A percentile compares a stretch with the other conserved stretches of the same genome.
Conservation (phyloP, 768 basidiomycete genomes). For the Podaxis carcinomalis region DNA sequence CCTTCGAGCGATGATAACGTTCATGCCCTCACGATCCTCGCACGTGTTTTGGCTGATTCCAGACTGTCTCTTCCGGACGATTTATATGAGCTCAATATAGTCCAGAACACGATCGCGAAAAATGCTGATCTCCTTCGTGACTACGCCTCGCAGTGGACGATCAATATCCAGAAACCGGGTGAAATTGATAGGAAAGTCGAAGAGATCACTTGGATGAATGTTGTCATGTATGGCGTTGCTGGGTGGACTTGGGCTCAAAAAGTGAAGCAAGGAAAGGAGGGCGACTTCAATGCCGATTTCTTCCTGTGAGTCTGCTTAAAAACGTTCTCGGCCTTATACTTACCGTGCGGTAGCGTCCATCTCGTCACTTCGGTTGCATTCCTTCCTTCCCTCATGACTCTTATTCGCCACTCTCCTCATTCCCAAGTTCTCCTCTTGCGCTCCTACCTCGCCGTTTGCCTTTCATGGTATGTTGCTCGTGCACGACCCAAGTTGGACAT, state of each 20-base stretch:
- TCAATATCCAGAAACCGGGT: slow-evolving; percentile 29
- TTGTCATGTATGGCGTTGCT: slow-evolving; percentile 51
- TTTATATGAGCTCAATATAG: slow-evolving; percentile 19
- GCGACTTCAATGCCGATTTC: slow-evolving; percentile 52
- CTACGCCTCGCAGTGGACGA: slow-evolving; percentile 41
- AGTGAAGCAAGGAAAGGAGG: slow-evolving; percentile 19
- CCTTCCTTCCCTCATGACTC: slow-evolving; percentile 43
- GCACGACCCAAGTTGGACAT: slow-evolving; percentile 51
- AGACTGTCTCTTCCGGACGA: slow-evolving; percentile 24
- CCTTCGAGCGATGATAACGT: slow-evolving; percentile 15
- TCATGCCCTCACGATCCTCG: slow-evolving; percentile 50
- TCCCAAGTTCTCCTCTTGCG: slow-evolving; percentile 54
- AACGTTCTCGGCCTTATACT: not conserved
- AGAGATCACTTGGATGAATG: slow-evolving; percentile 55
- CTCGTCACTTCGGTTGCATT: slow-evolving; percentile 64
- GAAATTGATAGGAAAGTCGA: slow-evolving; percentile 52
- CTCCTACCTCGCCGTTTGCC: slow-evolving; percentile 46
- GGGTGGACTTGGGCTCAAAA: slow-evolving; percentile 39
- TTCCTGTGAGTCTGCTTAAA: slow-evolving; percentile 40
- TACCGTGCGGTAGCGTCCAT: slow-evolving; percentile 45
- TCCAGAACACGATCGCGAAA: slow-evolving; percentile 27
- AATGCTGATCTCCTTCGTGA: slow-evolving; percentile 36
- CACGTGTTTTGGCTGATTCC: slow-evolving; percentile 49
- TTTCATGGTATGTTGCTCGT: slow-evolving; percentile 54
- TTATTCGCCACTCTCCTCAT: slow-evolving; percentile 25